phyloP scores from a whole-genome alignment of 2,329 filamentous ascomycete genomes.

The Talaromyces sp. region DNA sequence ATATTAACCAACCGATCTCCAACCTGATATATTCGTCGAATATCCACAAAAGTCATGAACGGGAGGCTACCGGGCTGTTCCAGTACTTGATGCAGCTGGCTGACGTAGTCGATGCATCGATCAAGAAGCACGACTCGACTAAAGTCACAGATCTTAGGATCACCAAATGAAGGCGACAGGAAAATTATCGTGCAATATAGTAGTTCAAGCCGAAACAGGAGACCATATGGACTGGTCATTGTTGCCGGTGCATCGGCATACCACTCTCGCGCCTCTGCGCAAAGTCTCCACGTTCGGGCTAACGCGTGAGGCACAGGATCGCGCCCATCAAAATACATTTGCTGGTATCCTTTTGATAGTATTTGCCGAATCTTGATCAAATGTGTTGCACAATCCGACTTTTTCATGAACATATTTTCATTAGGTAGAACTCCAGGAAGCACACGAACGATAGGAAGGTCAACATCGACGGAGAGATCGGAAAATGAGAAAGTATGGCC shows the following conservation, averaged over 20 bases:
- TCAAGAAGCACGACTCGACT: slow-evolving; percentile 80
- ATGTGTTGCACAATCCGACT: slow-evolving; percentile 67
- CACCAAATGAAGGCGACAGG: slow-evolving; percentile 72
- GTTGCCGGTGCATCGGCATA: slow-evolving; percentile 67
- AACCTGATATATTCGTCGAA: slow-evolving; percentile 73
- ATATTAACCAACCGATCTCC: slow-evolving; percentile 56
- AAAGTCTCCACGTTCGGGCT: slow-evolving; percentile 38
- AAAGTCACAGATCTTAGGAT: slow-evolving; percentile 67
- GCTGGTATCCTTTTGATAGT: slow-evolving; percentile 86
- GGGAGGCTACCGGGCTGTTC: slow-evolving; percentile 57
- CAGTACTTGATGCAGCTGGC: slow-evolving; percentile 66
- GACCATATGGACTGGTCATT: slow-evolving; percentile 62
- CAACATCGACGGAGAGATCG: slow-evolving; percentile 78
- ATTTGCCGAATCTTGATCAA: slow-evolving; percentile 79
- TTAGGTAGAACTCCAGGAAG: slow-evolving; percentile 44
- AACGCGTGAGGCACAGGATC: slow-evolving; percentile 65
- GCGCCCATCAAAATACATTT: slow-evolving; percentile 74
- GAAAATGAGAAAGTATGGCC: slow-evolving; percentile 92
- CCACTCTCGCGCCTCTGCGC: slow-evolving; percentile 67
- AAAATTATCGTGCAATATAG: slow-evolving; percentile 90
- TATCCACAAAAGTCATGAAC: slow-evolving; percentile 83
- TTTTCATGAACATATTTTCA: slow-evolving; percentile 49
- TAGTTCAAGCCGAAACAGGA: slow-evolving; percentile 81
- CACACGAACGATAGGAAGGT: slow-evolving; percentile 44
- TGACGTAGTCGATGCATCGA: slow-evolving; percentile 76